Evolutionary conservation across 495 filamentous ascomycete species (phyloP), one percentile per base, ranked within the genome.

Genomic region (Trichocladium uniseriatum): DNA sequence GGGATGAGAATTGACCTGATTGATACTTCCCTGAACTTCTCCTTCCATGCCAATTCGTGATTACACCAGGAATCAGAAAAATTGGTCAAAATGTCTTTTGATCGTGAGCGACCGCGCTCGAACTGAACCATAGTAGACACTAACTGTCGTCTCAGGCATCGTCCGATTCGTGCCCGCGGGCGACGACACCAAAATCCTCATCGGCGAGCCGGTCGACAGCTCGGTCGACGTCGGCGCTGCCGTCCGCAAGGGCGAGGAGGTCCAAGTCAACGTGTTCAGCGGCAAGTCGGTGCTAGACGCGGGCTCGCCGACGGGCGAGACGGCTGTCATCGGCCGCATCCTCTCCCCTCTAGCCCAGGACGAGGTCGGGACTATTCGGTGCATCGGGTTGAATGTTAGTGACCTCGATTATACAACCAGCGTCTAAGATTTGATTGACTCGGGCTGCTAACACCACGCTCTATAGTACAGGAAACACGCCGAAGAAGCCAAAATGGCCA

Each of bases 131-230:
- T 4, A 2, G 28, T 11, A 19, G 0, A 6, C 18, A 49, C 38
- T 49, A 15, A 50, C 21, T 5, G 13, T 4, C 15, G 10, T 46
- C 37, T 21, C 50, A 81, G 78, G 78, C 59, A 69, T 82, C 57
- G 76, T 81, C 54, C 75, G 79, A 45, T 81, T 82, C 52, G 63
- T 72, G 38, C 74, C 80, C 48, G 77, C 74, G 59, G 75, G 70
- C 11, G 67, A 72, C 51, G 63, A 66, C 36, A 56, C 61, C 55
- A 73, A 69, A 47, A 59, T 77, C 50, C 61, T 81, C 36, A 75
- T 81, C 56, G 78, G 78, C 28, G 72, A 82, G 61, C 79, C 79
- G 14, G 60, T 73, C 19, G 71, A 79, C 52, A 53, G 62, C 8
- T 52, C 71, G 11, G 47, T 81, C 24, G 76, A 82, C 49, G 70